phyloP scores from a whole-genome alignment of 352 stramenopile species.

The Thalassiosira delicatula region DNA sequence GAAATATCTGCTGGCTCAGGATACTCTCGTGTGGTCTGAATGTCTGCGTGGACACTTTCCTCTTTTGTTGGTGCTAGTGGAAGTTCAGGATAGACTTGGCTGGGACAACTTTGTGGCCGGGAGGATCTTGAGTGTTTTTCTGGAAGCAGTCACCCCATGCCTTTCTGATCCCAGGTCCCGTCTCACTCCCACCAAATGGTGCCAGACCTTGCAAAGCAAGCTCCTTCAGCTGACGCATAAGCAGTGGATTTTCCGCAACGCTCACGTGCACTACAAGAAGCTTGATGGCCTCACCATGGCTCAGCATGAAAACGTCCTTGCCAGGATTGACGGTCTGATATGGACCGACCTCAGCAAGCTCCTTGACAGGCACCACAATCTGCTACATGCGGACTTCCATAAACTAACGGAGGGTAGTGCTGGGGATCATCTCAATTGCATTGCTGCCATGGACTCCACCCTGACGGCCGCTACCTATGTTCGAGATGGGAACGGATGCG shows the following conservation, averaged over 20 bases:
- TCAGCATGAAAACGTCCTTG: constrained; percentile 18
- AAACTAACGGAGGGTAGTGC: constrained; percentile 14
- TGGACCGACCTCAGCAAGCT: constrained; percentile 8
- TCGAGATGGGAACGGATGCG: neutral
- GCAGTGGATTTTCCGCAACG: constrained; percentile 49
- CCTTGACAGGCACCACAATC: constrained; percentile 12
- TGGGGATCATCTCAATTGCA: neutral
- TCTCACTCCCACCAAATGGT: neutral
- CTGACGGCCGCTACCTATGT: neutral
- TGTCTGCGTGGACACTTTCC: neutral
- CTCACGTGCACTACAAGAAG: constrained; percentile 10
- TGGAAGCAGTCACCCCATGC: neutral
- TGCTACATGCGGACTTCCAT: constrained; percentile 26
- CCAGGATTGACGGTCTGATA: constrained; percentile 6
- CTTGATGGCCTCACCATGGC: constrained; percentile 5
- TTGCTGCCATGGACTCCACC: neutral
- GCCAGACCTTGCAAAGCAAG: neutral
- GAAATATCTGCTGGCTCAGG: neutral
- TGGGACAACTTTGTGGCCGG: constrained; percentile 27
- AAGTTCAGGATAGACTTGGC: neutral
- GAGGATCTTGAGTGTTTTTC: neutral
- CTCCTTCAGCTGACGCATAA: constrained; percentile 38
- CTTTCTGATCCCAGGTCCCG: neutral
- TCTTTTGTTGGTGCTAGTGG: neutral
- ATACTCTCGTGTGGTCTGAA: neutral